Conservation (phyloP, 495 filamentous ascomycete genomes). For the Immersiella caudata region DNA sequence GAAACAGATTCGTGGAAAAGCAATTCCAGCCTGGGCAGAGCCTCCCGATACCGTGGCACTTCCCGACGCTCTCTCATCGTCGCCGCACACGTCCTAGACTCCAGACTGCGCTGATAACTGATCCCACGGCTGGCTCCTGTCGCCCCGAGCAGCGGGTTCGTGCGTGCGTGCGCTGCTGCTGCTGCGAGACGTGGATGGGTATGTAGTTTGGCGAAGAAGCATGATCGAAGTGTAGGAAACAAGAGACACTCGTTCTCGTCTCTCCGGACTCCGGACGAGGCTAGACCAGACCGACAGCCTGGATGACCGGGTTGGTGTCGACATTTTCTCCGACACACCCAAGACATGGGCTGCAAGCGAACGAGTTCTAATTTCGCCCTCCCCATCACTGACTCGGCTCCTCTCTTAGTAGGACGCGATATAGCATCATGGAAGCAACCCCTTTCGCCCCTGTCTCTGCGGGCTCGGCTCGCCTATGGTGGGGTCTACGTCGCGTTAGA, state of each 20-base stretch:
- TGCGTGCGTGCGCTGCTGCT: background rate
- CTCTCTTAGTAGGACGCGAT: background rate
- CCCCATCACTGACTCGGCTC: background rate
- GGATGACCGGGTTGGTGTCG: slow-evolving; percentile 20
- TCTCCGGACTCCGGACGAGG: background rate
- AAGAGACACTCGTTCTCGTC: background rate
- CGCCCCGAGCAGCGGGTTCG: background rate
- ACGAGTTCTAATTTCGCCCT: background rate
- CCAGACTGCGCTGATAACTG: background rate
- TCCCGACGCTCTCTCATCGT: background rate
- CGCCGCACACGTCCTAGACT: background rate
- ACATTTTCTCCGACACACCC: background rate
- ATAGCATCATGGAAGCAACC: slow-evolving; percentile 12
- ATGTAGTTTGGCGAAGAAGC: background rate
- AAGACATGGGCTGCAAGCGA: slow-evolving; percentile 7
- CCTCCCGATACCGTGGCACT: background rate
- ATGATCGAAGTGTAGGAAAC: background rate
- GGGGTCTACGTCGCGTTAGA: background rate
- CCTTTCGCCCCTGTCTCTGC: slow-evolving; percentile 1
- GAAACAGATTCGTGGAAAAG: slow-evolving; percentile 18
- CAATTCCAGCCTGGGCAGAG: slow-evolving; percentile 1
- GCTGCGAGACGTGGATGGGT: background rate
- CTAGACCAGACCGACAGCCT: slow-evolving; percentile 20
- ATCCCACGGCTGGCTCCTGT: background rate
- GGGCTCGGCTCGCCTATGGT: background rate